Evolutionary conservation across 1,139 yeast species (phyloP), one percentile per base, ranked within the genome.

Genomic region (Yamadazyma diospyri): DNA sequence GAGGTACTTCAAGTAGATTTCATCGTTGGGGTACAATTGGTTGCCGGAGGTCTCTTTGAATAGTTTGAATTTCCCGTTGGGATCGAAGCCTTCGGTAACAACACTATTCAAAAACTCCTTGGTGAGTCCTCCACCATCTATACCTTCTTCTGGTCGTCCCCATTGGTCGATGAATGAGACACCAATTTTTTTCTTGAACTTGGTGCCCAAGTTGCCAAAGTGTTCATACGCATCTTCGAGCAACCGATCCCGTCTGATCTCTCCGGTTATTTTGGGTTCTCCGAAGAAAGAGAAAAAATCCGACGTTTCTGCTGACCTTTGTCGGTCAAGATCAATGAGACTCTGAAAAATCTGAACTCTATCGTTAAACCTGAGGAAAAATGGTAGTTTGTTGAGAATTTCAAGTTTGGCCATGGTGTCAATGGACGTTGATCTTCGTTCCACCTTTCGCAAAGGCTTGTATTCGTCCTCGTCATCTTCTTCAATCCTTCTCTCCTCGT

Each of bases 121-220:
- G 0, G 97, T 89, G 15, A 92, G 66, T 2, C 98, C 98, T 8
- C 98, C 98, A 4, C 98, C 98, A 57, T 92, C 98, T 34, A 92
- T 82, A 1, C 98, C 98, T 1, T 84, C 92, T 48, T 84, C 94
- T 27, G 66, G 73, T 17, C 73, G 76, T 1, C 94, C 95, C 55
- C 81, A 75, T 38, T 81, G 76, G 49, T 85, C 84, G 32, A 63
- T 64, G 48, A 92, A 88, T 5, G 72, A 69, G 3, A 92, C 88
- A 2, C 74, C 64, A 11, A 89, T 57, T 23, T 66, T 69, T 16
- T 71, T 54, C 48, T 83, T 86, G 53, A 92, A 73, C 12, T 63
- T 61, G 1, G 47, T 10, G 0, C 73, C 73, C 4, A 48, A 33
- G 5, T 59, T 56, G 33, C 68, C 65, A 48, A 81, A 81, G 4